These are phyloP conservation scores for Trichoderma breve DNA, from an alignment of 2,329 filamentous ascomycete genomes.

Conservation along the genomic window DNA sequence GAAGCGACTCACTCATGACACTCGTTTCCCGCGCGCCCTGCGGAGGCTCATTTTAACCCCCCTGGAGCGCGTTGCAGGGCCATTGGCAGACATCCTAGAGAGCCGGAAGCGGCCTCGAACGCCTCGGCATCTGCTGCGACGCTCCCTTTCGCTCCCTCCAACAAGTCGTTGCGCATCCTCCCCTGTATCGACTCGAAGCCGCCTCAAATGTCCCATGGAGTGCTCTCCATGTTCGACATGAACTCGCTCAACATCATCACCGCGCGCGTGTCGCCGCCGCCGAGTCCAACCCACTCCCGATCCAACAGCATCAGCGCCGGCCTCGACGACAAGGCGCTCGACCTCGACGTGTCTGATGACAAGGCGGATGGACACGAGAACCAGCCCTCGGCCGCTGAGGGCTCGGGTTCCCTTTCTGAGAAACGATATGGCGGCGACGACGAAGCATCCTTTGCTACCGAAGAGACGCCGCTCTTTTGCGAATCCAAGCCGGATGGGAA, in stretches of 20 bases:
- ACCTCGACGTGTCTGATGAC: constrained; percentile 29
- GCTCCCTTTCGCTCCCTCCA: constrained; percentile 7
- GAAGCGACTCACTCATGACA: constrained; percentile 20
- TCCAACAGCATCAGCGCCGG: constrained; percentile 59
- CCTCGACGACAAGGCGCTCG: constrained; percentile 40
- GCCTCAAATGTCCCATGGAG: constrained; percentile 47
- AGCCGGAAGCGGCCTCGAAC: constrained; percentile 14
- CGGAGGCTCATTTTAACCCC: constrained; percentile 20
- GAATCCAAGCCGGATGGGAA: constrained; percentile 36
- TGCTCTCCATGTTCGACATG: constrained; percentile 63
- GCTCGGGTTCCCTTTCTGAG: constrained; percentile 37
- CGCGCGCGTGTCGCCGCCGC: constrained; percentile 68
- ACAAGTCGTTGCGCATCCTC: not conserved
- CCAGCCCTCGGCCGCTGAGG: constrained; percentile 35
- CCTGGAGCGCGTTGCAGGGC: constrained; percentile 16
- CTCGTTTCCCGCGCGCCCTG: constrained; percentile 16
- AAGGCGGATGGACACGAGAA: constrained; percentile 38
- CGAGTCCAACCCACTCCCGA: constrained; percentile 55
- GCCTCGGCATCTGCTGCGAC: constrained; percentile 8
- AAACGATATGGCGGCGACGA: constrained; percentile 41
- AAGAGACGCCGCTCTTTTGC: constrained; percentile 64
- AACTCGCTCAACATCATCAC: constrained; percentile 96
- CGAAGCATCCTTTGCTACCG: constrained; percentile 41
- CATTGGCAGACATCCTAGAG: constrained; percentile 9
- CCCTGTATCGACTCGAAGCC: not conserved